Conservation (phyloP, 1,284 basidiomycete genomes). For the Paramarasmius palmivorus region DNA sequence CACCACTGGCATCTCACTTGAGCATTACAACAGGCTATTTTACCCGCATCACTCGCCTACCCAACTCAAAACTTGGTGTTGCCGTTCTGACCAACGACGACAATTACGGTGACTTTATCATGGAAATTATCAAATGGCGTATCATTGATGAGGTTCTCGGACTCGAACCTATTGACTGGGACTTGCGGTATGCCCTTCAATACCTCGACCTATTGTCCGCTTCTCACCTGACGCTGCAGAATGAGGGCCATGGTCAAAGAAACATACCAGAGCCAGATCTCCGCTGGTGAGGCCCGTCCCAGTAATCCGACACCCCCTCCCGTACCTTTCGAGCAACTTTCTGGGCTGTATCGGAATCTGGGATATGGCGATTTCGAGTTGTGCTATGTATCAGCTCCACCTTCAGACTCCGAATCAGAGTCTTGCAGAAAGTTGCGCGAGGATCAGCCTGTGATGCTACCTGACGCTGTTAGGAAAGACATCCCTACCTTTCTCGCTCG, state of each 20-base stretch:
- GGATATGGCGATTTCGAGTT: slow-evolving; percentile 25
- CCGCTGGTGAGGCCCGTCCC: slow-evolving; percentile 19
- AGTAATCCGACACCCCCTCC: slow-evolving; percentile 20
- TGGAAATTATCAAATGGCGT: slow-evolving; percentile 21
- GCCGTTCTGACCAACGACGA: slow-evolving; percentile 25
- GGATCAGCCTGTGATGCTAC: slow-evolving; percentile 17
- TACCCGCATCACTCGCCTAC: slow-evolving; percentile 21
- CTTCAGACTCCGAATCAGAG: slow-evolving; percentile 6
- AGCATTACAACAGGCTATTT: slow-evolving; percentile 19
- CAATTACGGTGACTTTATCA: slow-evolving; percentile 17
- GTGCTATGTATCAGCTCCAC: slow-evolving; percentile 21
- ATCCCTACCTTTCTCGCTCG: slow-evolving; percentile 23
- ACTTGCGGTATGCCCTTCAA: slow-evolving; percentile 15
- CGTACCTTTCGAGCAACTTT: slow-evolving; percentile 14
- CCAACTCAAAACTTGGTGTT: slow-evolving; percentile 26
- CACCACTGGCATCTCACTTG: background rate
- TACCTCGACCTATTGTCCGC: background rate
- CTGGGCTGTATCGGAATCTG: slow-evolving; percentile 20
- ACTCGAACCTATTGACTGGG: slow-evolving; percentile 23
- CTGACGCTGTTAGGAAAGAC: slow-evolving; percentile 14
- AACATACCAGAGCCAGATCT: background rate
- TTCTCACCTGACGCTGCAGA: slow-evolving; percentile 6
- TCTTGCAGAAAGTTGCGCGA: slow-evolving; percentile 16
- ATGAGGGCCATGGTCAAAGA: slow-evolving; percentile 3
- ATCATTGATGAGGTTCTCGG: slow-evolving; percentile 24